Base-by-base conservation (phyloP, 225 moss, liverwort and hornwort genomes). In the Polytrichum formosum region DNA sequence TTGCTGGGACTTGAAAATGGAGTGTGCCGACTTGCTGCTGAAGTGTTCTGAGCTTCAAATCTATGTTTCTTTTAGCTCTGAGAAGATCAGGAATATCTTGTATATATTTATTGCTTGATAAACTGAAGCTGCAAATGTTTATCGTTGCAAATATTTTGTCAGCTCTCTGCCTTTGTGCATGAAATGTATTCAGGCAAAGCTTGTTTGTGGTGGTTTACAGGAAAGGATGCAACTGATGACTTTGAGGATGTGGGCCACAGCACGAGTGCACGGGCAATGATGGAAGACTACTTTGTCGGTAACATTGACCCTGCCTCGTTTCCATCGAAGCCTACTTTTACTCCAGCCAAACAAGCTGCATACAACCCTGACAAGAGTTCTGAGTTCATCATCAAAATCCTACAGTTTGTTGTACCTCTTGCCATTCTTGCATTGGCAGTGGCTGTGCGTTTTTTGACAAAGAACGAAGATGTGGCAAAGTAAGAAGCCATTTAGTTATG, bases 181-280 rank as follows among this genome's bases (percentile, higher is more conserved):
- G 59, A 59, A 20, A 23, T 9, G 59, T 59, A 59, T 22, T 59
- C 21, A 20, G 1, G 59, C 59, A 6, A 59, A 2, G 21, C 59
- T 16, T 22, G 59, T 59, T 46, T 46, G 46, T 46, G 46, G 13
- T 58, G 21, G 58, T 25, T 70, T 69, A 31, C 80, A 96, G 93
- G 96, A 54, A 96, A 89, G 81, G 96, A 96, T 88, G 96, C 93
- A 54, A 93, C 93, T 1, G 91, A 93, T 18, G 96, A 93, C 68
- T 96, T 96, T 27, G 93, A 91, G 74, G 96, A 96, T 67, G 93
- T 96, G 10, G 93, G 96, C 19, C 96, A 96, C 79, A 96, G 96
- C 64, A 88, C 80, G 16, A 90, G 87, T 71, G 96, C 93, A 33
- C 87, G 96, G 55, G 82, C 77, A 1, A 83, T 91, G 93, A 96